phyloP scores from a whole-genome alignment of 495 filamentous ascomycete species.

The Elasticomyces elasticus region DNA sequence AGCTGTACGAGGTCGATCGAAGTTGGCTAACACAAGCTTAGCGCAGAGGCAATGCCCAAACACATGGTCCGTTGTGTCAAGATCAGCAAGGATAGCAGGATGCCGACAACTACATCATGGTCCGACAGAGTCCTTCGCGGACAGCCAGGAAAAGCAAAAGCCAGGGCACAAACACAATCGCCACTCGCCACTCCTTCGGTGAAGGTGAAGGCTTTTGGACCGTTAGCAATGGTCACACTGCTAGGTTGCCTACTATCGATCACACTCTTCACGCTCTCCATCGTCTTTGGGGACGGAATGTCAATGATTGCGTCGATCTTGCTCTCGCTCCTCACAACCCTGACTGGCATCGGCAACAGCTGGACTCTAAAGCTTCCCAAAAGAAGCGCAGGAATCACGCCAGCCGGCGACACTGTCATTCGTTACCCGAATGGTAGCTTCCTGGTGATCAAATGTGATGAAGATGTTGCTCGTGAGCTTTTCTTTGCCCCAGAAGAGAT shows the following conservation, averaged over 20 bases:
- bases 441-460: conserved; percentile 31
- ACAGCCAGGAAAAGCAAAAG: conserved; percentile 1
- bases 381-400: conserved; percentile 5
- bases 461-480: conserved; percentile 33
- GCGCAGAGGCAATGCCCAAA: neutral
- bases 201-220: conserved; percentile 30
- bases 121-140: neutral
- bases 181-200: conserved; percentile 4
- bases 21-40: neutral
- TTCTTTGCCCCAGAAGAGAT: conserved; percentile 38
- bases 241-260: conserved; percentile 33
- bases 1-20: neutral
- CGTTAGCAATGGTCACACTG: conserved; percentile 31
- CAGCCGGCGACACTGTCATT: conserved; percentile 31
- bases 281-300: conserved; percentile 34
- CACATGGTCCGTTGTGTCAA: conserved; percentile 34
- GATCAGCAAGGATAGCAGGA: conserved; percentile 24
- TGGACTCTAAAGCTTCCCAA: conserved; percentile 32
- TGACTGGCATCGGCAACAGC: conserved; percentile 36
- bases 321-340: conserved; percentile 37
- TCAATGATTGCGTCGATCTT: conserved; percentile 35
- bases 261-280: conserved; percentile 31
- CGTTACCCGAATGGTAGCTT: conserved; percentile 34
- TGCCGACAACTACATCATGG: neutral
- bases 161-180: neutral